Evolutionary conservation across 2,329 filamentous ascomycete species (phyloP), one percentile per base, ranked within the genome.

Genomic region (Blastomyces percursus): DNA sequence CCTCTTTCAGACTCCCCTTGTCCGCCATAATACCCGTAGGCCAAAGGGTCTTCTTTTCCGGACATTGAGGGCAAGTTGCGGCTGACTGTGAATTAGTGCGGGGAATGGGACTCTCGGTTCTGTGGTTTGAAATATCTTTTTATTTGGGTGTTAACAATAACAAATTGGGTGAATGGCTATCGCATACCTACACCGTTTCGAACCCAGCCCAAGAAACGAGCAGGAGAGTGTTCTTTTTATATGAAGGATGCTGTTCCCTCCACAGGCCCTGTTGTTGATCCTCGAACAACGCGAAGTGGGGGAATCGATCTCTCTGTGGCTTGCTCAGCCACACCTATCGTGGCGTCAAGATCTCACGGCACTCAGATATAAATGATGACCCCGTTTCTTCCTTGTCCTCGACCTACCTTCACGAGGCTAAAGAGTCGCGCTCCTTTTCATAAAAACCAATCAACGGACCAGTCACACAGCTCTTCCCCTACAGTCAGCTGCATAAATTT

Each of bases 11-110:
- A 73, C 65, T 66, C 69, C 64, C 69, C 70, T 69, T 75, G 69
- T 40, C 68, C 71, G 63, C 79, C 73, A 67, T 81, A 81, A 44
- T 81, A 77, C 65, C 82, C 82, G 69, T 84, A 84, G 61, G 82
- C 82, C 69, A 84, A 69, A 64, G 77, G 75, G 67, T 84, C 79
- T 66, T 84, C 79, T 62, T 76, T 70, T 59, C 73, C 69, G 21
- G 75, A 73, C 75, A 77, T 35, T 55, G 32, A 16, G 32, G 62
- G 42, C 21, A 16, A 35, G 30, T 44, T 52, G 59, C 12, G 62
- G 42, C 11, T 40, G 19, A 40, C 16, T 24, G 38, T 27, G 38
- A 48, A 46, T 32, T 35, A 48, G 57, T 24, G 42, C 57, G 57
- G 57, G 57, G 57, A 16, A 59, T n/a, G 16, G 27, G 9, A 16